Evolutionary conservation across 257 asterid species (phyloP).

Genomic region (Euphrasia confusa): DNA sequence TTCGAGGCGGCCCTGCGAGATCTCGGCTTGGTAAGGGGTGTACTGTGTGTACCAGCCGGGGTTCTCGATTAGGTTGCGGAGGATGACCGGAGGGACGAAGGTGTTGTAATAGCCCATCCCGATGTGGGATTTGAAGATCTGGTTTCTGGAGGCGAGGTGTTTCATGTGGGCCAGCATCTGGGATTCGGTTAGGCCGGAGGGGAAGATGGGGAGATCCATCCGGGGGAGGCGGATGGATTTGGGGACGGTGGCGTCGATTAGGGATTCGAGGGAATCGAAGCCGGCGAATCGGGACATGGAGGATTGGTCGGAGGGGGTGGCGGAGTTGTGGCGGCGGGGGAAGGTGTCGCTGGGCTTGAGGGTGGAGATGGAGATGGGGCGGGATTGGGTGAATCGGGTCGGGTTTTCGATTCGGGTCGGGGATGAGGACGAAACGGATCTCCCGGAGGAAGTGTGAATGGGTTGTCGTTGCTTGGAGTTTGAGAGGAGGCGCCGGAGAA

Average conservation of each 20-base stretch:
- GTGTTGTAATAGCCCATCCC: slow-evolving; percentile 89
- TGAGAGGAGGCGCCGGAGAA: slow-evolving; percentile 60
- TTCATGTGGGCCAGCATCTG: slow-evolving; percentile 75
- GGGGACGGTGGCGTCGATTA: slow-evolving; percentile 83
- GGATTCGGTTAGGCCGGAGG: slow-evolving; percentile 68
- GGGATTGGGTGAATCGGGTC: slow-evolving; percentile 20
- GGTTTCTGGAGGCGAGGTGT: slow-evolving; percentile 55
- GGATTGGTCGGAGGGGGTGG: slow-evolving; percentile 69
- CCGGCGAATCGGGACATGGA: slow-evolving; percentile 68
- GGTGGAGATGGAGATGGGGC: slow-evolving; percentile 72
- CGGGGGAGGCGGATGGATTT: slow-evolving; percentile 56
- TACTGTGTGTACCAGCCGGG: slow-evolving; percentile 96
- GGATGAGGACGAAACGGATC: slow-evolving; percentile 65
- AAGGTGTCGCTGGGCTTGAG: slow-evolving; percentile 77
- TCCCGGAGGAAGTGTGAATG: slow-evolving; percentile 40
- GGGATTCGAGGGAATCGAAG: slow-evolving; percentile 45
- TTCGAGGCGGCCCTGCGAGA: slow-evolving; percentile 84
- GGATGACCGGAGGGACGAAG: slow-evolving; percentile 69
- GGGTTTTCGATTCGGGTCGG: slow-evolving; percentile 30
- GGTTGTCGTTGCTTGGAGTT: slow-evolving; percentile 41
- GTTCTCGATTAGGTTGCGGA: slow-evolving; percentile 74
- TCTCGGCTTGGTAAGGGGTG: slow-evolving; percentile 92
- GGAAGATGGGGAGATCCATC: slow-evolving; percentile 57
- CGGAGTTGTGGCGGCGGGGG: slow-evolving; percentile 89
- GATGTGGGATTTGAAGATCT: slow-evolving; percentile 55